Evolutionary conservation across 306 rosid species (phyloP).

Genomic region (Cucurbita argyrosperma): DNA sequence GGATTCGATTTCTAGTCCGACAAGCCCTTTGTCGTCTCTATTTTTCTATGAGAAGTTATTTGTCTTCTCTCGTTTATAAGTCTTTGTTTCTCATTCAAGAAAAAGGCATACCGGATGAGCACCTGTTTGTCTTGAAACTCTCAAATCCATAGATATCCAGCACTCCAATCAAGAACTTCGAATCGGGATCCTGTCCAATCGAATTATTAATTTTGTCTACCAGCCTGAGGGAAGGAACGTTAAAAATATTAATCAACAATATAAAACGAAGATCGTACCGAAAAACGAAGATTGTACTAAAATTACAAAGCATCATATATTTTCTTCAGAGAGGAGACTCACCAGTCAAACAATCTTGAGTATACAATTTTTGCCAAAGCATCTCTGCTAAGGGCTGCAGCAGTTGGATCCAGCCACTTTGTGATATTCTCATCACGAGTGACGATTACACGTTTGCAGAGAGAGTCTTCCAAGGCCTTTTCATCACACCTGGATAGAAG

Average conservation of each 20-base stretch:
- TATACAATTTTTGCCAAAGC: slow-evolving; percentile 91
- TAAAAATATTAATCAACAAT: neutral
- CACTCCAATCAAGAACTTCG: slow-evolving; percentile 80
- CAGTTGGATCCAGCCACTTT: slow-evolving; percentile 82
- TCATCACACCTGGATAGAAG: slow-evolving; percentile 74
- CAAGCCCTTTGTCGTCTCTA: no score
- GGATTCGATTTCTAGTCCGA: no score
- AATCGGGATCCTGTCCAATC: slow-evolving; percentile 92
- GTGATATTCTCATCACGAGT: slow-evolving; percentile 94
- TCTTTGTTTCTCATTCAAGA: slow-evolving; percentile 22
- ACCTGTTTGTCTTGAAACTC: slow-evolving; percentile 99
- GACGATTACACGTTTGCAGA: slow-evolving; percentile 93
- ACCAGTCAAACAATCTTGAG: slow-evolving; percentile 96
- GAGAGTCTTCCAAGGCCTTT: slow-evolving; percentile 92
- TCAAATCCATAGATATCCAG: slow-evolving; percentile 99
- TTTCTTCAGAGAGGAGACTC: slow-evolving; percentile 14
- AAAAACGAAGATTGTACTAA: neutral
- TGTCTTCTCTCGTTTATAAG: neutral
- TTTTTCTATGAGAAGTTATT: neutral
- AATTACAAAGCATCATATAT: slow-evolving; percentile 7
- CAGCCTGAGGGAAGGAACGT: slow-evolving; percentile 52
- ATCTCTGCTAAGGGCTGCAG: slow-evolving; percentile 91
- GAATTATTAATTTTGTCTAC: slow-evolving; percentile 81
- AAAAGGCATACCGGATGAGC: slow-evolving; percentile 34
- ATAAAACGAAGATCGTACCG: neutral